Percentiles rank a stretch among this genome's conserved stretches.
phyloP scores from a whole-genome alignment of 2,329 filamentous ascomycete genomes.

The Clonostachys chloroleuca region DNA sequence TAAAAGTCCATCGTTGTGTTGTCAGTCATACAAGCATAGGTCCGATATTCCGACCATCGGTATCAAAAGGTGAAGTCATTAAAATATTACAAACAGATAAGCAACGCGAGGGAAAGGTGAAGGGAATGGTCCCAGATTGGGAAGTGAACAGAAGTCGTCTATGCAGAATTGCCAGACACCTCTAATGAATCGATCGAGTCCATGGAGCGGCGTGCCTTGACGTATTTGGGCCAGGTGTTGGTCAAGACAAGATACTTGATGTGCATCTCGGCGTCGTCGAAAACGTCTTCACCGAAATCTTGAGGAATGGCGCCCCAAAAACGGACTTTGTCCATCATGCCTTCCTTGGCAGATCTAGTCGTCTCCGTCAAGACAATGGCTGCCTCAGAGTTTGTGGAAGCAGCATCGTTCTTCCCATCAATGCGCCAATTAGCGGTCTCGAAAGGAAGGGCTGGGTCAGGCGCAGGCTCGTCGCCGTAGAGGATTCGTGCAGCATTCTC shows the following conservation, averaged over 20 bases:
- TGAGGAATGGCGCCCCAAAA: conserved; percentile 38
- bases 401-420: conserved; percentile 9
- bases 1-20: no score
- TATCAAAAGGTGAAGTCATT: no score
- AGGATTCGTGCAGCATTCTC: conserved; percentile 44
- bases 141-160: background rate
- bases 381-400: conserved; percentile 12
- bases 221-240: conserved; percentile 63
- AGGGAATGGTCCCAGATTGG: no score
- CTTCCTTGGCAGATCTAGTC: conserved; percentile 6
- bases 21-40: no score
- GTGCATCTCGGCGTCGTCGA: conserved; percentile 53
- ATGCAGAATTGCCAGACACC: background rate
- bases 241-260: conserved; percentile 65
- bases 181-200: conserved; percentile 7
- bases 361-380: conserved; percentile 10
- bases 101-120: no score
- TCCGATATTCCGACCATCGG: no score
- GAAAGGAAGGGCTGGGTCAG: conserved; percentile 39
- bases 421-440: conserved; percentile 17
- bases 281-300: conserved; percentile 45
- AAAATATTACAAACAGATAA: no score
- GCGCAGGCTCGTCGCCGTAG: conserved; percentile 28
- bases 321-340: conserved; percentile 14
- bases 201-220: conserved; percentile 25